Base-by-base conservation (phyloP, 805 yeast genomes). In the Candida rishiriensis region DNA sequence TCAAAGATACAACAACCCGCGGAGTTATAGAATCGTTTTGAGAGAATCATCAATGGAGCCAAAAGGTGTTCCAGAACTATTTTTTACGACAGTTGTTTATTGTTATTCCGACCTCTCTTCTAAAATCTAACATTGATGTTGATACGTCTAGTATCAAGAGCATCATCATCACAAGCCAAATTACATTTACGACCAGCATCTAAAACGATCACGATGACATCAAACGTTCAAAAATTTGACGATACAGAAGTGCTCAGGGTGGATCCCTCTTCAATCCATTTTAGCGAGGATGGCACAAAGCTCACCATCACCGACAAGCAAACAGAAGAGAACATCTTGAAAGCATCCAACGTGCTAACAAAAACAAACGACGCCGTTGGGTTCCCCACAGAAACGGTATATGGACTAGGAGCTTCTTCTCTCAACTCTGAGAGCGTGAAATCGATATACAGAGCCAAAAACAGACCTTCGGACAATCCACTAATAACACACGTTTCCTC, bases 381-480 rank as follows among this genome's bases (percentile, higher is more conserved):
- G 0, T 90, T 93, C 56, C 99, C 99, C 2, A 88, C 99, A 0
- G 99, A 93, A 60, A 93, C 99, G 0, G 99, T 93, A 0, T 93
- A 93, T 62, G 99, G 99, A 0, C 72, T 93, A 1, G 99, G 96
- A 0, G 99, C 93, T 1, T 83, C 90, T 3, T 86, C 95, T 0
- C 68, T 87, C 40, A 73, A 71, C 42, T 88, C 88, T 42, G 79
- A 76, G 5, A 76, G 95, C 0, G 96, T 90, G 2, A 61, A 65
- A 46, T 77, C 82, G 37, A 93, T 93, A 10, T 93, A 89, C 62
- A 71, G 64, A 21, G 98, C 97, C 26, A 93, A 93, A 56, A 88
- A 89, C 59, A 73, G 99, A 51, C 99, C 99, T 0, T 81, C 95
- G 6, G 99, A 93, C 64, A 93, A 93, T 56, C 99, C 99, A 3